Base-by-base conservation (phyloP, 805 yeast genomes). In the Cyberlindnera subsufficiens region DNA sequence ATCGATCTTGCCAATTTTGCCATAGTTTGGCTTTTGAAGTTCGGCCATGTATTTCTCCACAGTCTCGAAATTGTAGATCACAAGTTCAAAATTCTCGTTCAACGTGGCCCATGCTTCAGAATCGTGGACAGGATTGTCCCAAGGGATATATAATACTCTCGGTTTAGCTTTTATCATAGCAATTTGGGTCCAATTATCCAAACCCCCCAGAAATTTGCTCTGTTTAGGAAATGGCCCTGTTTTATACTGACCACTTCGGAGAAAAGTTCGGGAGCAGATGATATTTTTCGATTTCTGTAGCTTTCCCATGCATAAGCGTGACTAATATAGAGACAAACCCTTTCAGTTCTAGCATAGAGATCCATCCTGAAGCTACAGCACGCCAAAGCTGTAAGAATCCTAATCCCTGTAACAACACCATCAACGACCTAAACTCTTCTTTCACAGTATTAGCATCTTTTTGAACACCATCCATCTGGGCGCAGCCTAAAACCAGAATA, bases 41-140 rank as follows among this genome's bases (percentile, higher is more conserved):
- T 66, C 69, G 4, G 50, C 52, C 50, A 65, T 65, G 47, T 60
- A 66, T 8, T 65, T 67, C 27, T 65, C 63, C 6, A 55, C 61
- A 1, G 69, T 51, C 3, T 50, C 51, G 40, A 64, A 64, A 38
- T 64, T 64, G 38, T 65, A 62, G 36, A 39, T 40, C 9, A 67
- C 54, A 1, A 67, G 40, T 13, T 66, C 72, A 42, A 65, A 67
- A 30, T 57, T 59, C n/a, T 59, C 64, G 38, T 65, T 62, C 33
- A 66, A 40, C 0, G 62, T 57, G 30, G 49, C 50, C 72, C 72
- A 67, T 0, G 69, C 62, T 8, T 54, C 58, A 2, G 56, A 64
- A 42, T 66, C 67, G 43, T 67, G 72, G 20, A 66, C 59, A 5
- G 64, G 61, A 5, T 58, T 48, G 19, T 64, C 67, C 60, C 68